These are phyloP conservation scores for maize (Zea mays) DNA, from an alignment of 176 grass and related monocot genomes.

Conservation along the genomic window Zm-B73-REFERENCE-NAM-5.0 NC_050097.1:172503501-172504000, in stretches of 20 bases:
- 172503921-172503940: not conserved
- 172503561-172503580: not conserved
- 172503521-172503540: not conserved
- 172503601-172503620: not conserved
- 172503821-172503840: not conserved
- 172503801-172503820: not conserved
- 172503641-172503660: not conserved
- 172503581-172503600: not conserved
- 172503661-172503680: not conserved
- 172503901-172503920: not conserved
- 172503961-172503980: not conserved
- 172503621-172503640: not conserved
- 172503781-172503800: not conserved
- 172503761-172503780: constrained; percentile 12
- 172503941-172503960: not conserved
- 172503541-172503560: not conserved
- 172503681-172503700: not conserved
- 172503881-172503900: not conserved
- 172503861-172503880: not conserved
- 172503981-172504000: not conserved
- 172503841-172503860: not conserved
- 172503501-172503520: not conserved
- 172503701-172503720: constrained; percentile 8
- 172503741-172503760: not conserved
- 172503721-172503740: not conserved